A percentile compares a stretch with the other conserved stretches of the same genome.
These are phyloP conservation scores for Hippophae rhamnoides DNA, from an alignment of 306 rosid genomes.

Conservation along the genomic window DNA sequence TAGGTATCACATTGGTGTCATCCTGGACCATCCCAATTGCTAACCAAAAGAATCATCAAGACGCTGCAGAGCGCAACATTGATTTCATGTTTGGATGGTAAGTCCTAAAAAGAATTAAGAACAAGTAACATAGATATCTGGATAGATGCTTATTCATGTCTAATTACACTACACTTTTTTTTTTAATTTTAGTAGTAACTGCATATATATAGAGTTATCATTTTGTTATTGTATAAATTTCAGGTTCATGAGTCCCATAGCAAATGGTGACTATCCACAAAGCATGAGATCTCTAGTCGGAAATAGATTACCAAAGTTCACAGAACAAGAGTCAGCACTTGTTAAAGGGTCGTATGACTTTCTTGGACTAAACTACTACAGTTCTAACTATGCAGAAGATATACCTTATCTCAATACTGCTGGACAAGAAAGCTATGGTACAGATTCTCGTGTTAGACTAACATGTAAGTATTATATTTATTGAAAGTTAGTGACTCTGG, in stretches of 20 bases:
- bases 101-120: background rate
- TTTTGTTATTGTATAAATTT: background rate
- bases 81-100: conserved; percentile 71
- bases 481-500: background rate
- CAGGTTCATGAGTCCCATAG: conserved; percentile 58
- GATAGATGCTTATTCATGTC: background rate
- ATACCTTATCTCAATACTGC: conserved; percentile 7
- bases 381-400: conserved; percentile 31
- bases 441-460: conserved; percentile 31
- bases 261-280: conserved; percentile 55
- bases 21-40: conserved; percentile 44
- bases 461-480: conserved; percentile 22
- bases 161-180: background rate
- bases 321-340: conserved; percentile 29
- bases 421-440: conserved; percentile 17
- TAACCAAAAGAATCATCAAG: conserved; percentile 2
- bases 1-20: conserved; percentile 39
- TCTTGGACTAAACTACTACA: conserved; percentile 54
- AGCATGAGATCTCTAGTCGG: conserved; percentile 45
- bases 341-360: conserved; percentile 55
- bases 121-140: background rate
- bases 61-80: conserved; percentile 38
- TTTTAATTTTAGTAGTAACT: background rate
- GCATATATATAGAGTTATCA: background rate
- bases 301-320: conserved; percentile 45